Evolutionary conservation across 2,329 filamentous ascomycete species (phyloP).

Genomic region (Trichoderma koningii): DNA sequence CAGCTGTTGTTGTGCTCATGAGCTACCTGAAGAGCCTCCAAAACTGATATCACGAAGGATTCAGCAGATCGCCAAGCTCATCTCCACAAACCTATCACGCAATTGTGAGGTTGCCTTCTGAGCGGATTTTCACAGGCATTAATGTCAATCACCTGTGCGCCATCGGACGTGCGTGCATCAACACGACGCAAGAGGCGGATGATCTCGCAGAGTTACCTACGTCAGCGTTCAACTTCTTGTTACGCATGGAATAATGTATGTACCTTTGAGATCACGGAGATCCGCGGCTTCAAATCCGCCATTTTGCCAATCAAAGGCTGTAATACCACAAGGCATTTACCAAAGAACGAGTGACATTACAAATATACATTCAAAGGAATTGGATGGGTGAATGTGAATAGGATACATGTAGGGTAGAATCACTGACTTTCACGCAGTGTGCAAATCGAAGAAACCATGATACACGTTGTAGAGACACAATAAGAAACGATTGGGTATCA

Average conservation of each 20-base stretch:
- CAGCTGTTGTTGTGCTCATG: too few species aligned
- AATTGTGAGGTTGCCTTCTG: not conserved
- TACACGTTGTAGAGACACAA: not conserved
- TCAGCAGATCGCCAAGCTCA: not conserved
- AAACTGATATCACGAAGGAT: not conserved
- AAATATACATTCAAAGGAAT: too few species aligned
- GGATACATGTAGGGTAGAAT: not conserved
- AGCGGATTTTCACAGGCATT: not conserved
- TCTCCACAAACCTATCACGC: not conserved
- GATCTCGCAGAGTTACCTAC: not conserved
- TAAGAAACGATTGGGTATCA: not conserved
- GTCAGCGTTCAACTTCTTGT: too few species aligned
- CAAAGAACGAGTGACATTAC: too few species aligned
- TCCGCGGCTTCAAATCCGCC: too few species aligned
- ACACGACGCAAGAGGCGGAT: not conserved
- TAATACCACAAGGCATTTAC: too few species aligned
- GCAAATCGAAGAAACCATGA: not conserved
- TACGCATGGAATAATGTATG: too few species aligned
- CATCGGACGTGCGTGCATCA: not conserved
- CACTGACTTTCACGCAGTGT: not conserved
- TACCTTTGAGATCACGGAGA: too few species aligned
- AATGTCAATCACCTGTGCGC: not conserved
- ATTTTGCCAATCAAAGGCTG: too few species aligned
- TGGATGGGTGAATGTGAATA: not conserved
- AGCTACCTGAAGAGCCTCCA: too few species aligned